Conservation (phyloP, 2,329 filamentous ascomycete species). For the Falciphora oryzae region DNA sequence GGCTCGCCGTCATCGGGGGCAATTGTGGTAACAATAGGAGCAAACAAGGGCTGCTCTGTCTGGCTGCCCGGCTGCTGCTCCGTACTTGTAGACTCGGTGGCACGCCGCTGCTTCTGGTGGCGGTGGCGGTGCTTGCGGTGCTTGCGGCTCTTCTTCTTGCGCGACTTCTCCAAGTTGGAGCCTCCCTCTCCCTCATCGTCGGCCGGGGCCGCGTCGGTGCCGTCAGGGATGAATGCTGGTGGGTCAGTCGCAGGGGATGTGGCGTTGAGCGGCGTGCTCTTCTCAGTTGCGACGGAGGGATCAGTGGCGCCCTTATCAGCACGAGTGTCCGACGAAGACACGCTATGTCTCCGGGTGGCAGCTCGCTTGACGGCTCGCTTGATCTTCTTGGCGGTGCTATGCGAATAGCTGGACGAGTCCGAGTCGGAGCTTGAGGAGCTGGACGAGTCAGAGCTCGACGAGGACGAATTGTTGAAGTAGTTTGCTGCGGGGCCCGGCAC, state of each 20-base stretch:
- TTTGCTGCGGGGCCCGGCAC: slow-evolving; percentile 62
- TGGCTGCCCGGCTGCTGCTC: neutral
- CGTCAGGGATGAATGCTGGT: neutral
- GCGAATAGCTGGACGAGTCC: slow-evolving; percentile 41
- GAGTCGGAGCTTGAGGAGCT: slow-evolving; percentile 53
- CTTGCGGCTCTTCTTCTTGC: slow-evolving; percentile 29
- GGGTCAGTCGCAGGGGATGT: neutral
- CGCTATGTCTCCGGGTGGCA: slow-evolving; percentile 61
- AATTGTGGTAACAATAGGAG: neutral
- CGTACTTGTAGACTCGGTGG: neutral
- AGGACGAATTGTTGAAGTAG: slow-evolving; percentile 53
- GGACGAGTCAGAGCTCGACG: slow-evolving; percentile 28
- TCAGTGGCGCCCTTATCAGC: neutral
- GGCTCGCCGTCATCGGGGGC: slow-evolving; percentile 17
- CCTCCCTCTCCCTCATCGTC: slow-evolving; percentile 18
- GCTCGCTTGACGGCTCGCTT: slow-evolving; percentile 54
- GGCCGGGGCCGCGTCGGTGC: slow-evolving; percentile 7
- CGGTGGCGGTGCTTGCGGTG: slow-evolving; percentile 21
- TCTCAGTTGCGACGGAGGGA: neutral
- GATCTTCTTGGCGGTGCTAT: slow-evolving; percentile 52
- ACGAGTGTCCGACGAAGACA: slow-evolving; percentile 30
- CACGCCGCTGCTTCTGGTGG: neutral
- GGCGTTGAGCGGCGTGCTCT: slow-evolving; percentile 10
- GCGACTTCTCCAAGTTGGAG: slow-evolving; percentile 11
- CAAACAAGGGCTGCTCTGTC: slow-evolving; percentile 8